Conservation (phyloP, 768 basidiomycete genomes). For the Chlorophyllum brunneum region DNA sequence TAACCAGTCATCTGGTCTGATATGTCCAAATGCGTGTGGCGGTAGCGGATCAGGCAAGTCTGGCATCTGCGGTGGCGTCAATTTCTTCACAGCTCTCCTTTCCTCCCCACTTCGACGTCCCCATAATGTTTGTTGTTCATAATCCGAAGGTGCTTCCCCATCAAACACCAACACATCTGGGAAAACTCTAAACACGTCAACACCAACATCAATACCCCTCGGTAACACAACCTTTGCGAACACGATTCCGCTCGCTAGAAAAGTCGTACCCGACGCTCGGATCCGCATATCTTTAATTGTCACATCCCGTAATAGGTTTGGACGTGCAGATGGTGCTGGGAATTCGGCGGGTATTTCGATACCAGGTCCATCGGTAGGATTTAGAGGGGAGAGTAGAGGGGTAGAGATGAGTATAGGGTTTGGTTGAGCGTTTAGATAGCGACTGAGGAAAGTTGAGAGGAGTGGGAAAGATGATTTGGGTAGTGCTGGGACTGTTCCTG, state of each 20-base stretch:
- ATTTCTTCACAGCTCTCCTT: background rate
- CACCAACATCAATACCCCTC: conserved; percentile 58
- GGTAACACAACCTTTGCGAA: conserved; percentile 66
- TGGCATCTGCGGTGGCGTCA: conserved; percentile 41
- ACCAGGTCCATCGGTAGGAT: conserved; percentile 31
- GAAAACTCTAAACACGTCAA: conserved; percentile 60
- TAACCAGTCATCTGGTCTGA: conserved; percentile 71
- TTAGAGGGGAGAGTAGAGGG: conserved; percentile 28
- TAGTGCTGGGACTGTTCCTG: conserved; percentile 57
- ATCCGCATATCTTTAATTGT: conserved; percentile 77
- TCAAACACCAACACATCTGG: conserved; percentile 81
- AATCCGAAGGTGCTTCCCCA: conserved; percentile 46
- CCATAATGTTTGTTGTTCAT: background rate
- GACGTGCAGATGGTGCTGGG: conserved; percentile 61
- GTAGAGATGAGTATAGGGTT: conserved; percentile 59
- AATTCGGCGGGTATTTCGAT: conserved; percentile 49
- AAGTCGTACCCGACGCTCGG: conserved; percentile 38
- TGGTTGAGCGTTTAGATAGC: conserved; percentile 54
- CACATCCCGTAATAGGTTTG: conserved; percentile 65
- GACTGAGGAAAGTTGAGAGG: conserved; percentile 60
- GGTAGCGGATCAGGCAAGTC: conserved; percentile 63
- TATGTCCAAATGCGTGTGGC: conserved; percentile 69
- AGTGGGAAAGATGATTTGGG: conserved; percentile 30
- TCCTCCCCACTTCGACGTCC: background rate
- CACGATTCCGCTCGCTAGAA: conserved; percentile 71